Evolutionary conservation across 176 grass and related monocot genomes (phyloP).

Genomic region (Carex parvula): DNA sequence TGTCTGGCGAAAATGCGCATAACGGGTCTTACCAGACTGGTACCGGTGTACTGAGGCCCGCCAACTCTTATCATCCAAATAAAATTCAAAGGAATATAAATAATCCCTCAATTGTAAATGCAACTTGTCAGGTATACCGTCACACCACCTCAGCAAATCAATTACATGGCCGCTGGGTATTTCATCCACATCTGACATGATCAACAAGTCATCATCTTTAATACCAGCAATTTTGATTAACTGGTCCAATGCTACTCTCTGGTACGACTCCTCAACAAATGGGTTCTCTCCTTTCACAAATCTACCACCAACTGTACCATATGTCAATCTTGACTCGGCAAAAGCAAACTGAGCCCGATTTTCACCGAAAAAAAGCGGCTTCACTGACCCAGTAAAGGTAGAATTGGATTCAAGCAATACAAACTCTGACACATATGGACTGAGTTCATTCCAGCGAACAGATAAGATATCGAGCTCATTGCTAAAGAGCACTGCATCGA

Average conservation of each 20-base stretch:
- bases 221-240: constrained; percentile 72
- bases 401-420: constrained; percentile 95
- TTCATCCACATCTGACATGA: constrained; percentile 99
- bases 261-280: constrained; percentile 92
- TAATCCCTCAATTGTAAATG: constrained; percentile 95
- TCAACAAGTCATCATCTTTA: constrained; percentile 81
- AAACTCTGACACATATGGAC: constrained; percentile 89
- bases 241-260: constrained; percentile 87
- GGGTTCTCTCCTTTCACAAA: constrained; percentile 90
- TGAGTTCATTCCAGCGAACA: constrained; percentile 94
- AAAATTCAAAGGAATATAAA: constrained; percentile 93
- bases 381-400: constrained; percentile 72
- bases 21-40: constrained; percentile 53
- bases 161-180: constrained; percentile 92
- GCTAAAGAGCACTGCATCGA: constrained; percentile 95
- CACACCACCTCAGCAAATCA: constrained; percentile 87
- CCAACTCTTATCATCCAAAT: constrained; percentile 86
- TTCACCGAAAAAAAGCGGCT: constrained; percentile 63
- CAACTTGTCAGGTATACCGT: constrained; percentile 72
- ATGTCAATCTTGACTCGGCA: constrained; percentile 67
- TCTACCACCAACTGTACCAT: constrained; percentile 72
- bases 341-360: constrained; percentile 62
- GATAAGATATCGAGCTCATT: constrained; percentile 95
- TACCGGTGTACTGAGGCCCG: constrained; percentile 84
- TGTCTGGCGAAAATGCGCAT: constrained; percentile 81